A percentile compares a stretch with the other conserved stretches of the same genome.
Conservation (phyloP, 441 rosid species). For the Arabidopsis lyrata region DNA sequence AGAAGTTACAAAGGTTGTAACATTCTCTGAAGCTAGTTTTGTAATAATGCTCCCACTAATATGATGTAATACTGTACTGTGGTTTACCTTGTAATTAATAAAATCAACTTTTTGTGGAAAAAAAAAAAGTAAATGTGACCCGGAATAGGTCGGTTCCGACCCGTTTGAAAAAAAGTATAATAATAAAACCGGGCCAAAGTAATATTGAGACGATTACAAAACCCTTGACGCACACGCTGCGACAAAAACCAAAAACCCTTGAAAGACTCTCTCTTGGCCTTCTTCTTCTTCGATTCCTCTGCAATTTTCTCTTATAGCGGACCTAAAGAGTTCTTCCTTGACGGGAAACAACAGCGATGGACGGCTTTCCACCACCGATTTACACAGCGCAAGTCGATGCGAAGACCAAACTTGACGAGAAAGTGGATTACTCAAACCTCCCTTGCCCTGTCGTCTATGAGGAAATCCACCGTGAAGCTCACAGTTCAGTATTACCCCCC, state of each 20-base stretch:
- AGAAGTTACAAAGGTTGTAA: no score
- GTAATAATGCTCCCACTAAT: no score
- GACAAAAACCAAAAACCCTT: not conserved
- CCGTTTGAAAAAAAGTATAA: not conserved
- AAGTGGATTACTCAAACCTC: constrained; percentile 75
- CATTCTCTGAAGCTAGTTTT: no score
- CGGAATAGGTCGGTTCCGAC: not conserved
- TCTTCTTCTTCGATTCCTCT: constrained; percentile 9
- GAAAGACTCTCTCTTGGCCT: not conserved
- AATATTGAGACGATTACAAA: not conserved
- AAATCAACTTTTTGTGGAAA: no score
- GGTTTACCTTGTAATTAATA: no score
- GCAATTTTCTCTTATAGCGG: not conserved
- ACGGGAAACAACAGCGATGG: constrained; percentile 48
- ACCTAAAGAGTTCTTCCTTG: not conserved
- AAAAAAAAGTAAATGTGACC: not conserved
- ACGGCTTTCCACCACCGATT: constrained; percentile 49
- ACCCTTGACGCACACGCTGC: not conserved
- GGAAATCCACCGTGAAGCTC: constrained; percentile 87
- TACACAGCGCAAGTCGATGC: constrained; percentile 15
- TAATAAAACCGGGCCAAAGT: not conserved
- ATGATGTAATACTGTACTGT: no score
- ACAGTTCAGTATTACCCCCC: constrained; percentile 49
- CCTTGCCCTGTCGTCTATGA: constrained; percentile 89
- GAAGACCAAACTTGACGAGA: constrained; percentile 49